Evolutionary conservation across 2,329 filamentous ascomycete genomes (phyloP), one percentile per base, ranked within the genome.

Genomic region (Ceratocystiopsis minuta): DNA sequence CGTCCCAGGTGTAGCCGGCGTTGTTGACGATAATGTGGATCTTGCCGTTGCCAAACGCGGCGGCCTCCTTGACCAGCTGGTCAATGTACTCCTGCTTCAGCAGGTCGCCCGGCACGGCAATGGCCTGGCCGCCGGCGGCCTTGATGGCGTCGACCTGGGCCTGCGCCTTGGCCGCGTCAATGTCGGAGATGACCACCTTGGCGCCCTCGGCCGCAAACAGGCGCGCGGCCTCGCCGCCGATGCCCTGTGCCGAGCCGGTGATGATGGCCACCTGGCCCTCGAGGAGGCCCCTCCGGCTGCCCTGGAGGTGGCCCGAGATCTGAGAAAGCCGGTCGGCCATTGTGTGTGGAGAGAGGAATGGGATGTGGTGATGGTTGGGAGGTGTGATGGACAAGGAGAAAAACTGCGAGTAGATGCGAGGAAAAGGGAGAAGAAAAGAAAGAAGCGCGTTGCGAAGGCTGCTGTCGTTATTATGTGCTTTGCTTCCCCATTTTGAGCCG

Each of bases 11-110:
- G 61, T 84, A 92, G 36, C 84, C 85, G 1, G 85, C 86, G 57
- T 93, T 93, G 61, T 93, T 92, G 45, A 93, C 81, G 43, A 93
- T 79, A 56, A 90, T 80, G 59, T 93, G 80, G 48, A 94, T 86
- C 66, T 92, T 92, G 54, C 84, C 85, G 49, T 70, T 65, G 45
- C 86, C 86, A 55, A 93, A 92, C 38, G 78, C 78, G 1, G 82
- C 85, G 0, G 84, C 70, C 54, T 76, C 73, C 55, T 76, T 66
- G 20, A 93, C 75, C n/a, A 93, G 70, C 11, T 67, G 63, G 46
- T 74, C 67, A 55, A 87, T 69, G 59, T 90, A 88, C 16, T 66
- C 62, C 38, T 73, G 65, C 55, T 83, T 70, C 17, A 85, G 68
- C 55, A 93, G 72, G 54, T 93, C 84, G 45, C 86, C 86, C 0